phyloP scores from a whole-genome alignment of 2,329 filamentous ascomycete genomes.

The Hypoxylon rubiginosum region DNA sequence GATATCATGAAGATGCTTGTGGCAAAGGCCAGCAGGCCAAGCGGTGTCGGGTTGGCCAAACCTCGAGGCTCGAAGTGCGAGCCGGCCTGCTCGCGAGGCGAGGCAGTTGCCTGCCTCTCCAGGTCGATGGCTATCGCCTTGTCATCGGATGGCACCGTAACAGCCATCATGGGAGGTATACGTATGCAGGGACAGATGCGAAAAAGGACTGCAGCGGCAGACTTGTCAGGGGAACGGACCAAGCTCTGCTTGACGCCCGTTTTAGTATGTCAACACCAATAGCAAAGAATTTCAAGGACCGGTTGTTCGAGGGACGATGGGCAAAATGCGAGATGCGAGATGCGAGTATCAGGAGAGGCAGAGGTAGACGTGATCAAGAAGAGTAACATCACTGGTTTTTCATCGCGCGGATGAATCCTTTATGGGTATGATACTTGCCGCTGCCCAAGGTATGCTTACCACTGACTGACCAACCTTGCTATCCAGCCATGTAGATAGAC shows the following conservation, averaged over 20 bases:
- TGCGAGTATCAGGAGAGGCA: constrained; percentile 17
- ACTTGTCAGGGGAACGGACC: background rate
- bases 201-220: constrained; percentile 9
- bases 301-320: constrained; percentile 1
- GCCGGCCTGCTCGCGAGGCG: constrained; percentile 12
- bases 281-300: background rate
- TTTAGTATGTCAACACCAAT: background rate
- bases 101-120: constrained; percentile 24
- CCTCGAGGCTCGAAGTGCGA: constrained; percentile 12
- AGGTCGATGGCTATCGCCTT: constrained; percentile 21
- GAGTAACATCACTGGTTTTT: constrained; percentile 25
- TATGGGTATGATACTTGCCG: background rate
- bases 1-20: constrained; percentile 31
- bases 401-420: constrained; percentile 11
- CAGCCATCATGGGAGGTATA: constrained; percentile 2
- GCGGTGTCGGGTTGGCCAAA: constrained; percentile 21
- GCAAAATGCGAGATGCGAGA: too few species aligned
- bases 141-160: constrained; percentile 14
- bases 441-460: background rate
- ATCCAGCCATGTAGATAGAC: background rate
- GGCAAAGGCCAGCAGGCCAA: constrained; percentile 21
- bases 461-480: background rate
- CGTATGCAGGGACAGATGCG: constrained; percentile 1
- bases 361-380: constrained; percentile 5
- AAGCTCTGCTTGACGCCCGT: background rate